These are phyloP conservation scores for Schoenoplectus tabernaemontani DNA, from an alignment of 202 grass and related monocot species.

Conservation along the genomic window DNA sequence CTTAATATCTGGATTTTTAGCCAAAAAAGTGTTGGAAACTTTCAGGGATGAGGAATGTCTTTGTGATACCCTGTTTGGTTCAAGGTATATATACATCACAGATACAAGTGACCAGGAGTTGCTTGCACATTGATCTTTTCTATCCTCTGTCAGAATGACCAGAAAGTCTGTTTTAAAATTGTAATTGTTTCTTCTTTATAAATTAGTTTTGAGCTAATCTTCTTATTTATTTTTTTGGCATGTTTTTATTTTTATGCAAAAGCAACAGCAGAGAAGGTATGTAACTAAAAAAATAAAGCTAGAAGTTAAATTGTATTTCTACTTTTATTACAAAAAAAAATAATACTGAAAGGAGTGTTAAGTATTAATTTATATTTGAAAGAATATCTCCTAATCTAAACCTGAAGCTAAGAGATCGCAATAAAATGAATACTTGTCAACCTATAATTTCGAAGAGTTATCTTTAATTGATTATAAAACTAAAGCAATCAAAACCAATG, in stretches of 20 bases:
- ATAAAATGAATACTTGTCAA: conserved; percentile 1
- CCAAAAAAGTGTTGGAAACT: not conserved
- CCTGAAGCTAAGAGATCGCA: not conserved
- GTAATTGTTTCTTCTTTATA: no score
- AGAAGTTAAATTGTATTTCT: not conserved
- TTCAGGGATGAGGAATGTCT: not conserved
- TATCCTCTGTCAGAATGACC: not conserved
- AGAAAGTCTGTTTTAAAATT: not conserved
- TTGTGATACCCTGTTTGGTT: not conserved
- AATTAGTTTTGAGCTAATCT: no score
- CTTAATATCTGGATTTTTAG: not conserved
- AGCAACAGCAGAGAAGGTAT: not conserved
- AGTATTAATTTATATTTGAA: not conserved
- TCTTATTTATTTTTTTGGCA: not conserved
- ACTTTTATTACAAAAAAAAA: not conserved
- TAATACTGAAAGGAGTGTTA: not conserved
- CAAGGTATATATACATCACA: conserved; percentile 18
- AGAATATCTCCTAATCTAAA: not conserved
- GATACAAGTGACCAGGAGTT: not conserved
- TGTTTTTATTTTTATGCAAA: not conserved
- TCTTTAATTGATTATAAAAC: not conserved
- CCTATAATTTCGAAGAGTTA: not conserved
- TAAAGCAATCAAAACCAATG: not conserved
- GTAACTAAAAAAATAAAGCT: not conserved
- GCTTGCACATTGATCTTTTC: conserved; percentile 18